A percentile compares a stretch with the other conserved stretches of the same genome.
Evolutionary conservation across 2,329 filamentous ascomycete genomes (phyloP).

Genomic region (Calycina marina): DNA sequence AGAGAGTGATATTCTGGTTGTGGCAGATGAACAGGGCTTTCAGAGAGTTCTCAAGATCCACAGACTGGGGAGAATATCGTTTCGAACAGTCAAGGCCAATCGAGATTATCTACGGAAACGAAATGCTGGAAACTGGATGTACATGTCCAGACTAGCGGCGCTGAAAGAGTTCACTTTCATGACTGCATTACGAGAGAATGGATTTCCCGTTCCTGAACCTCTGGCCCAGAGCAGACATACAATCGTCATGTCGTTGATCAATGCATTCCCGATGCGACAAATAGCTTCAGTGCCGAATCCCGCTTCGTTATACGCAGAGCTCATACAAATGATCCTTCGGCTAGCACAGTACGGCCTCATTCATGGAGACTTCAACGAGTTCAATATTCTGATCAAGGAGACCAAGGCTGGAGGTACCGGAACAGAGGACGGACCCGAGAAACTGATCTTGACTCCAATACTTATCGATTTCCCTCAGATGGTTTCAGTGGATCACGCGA

Average conservation of each 20-base stretch:
- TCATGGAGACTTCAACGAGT: slow-evolving; percentile 98
- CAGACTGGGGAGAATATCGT: slow-evolving; percentile 86
- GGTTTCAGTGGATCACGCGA: slow-evolving; percentile 85
- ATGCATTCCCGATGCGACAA: slow-evolving; percentile 83
- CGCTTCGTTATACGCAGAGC: slow-evolving; percentile 73
- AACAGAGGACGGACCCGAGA: slow-evolving; percentile 28
- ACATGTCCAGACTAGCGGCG: slow-evolving; percentile 82
- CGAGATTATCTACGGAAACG: slow-evolving; percentile 84
- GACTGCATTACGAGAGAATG: slow-evolving; percentile 68
- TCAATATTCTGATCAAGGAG: slow-evolving; percentile 93
- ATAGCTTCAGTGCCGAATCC: slow-evolving; percentile 74
- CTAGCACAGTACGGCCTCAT: slow-evolving; percentile 81
- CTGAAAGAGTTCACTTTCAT: slow-evolving; percentile 94
- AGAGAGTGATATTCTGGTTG: slow-evolving; percentile 92
- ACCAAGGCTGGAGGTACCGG: slow-evolving; percentile 25
- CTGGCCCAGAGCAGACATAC: slow-evolving; percentile 85
- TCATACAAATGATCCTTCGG: slow-evolving; percentile 73
- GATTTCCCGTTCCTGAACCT: slow-evolving; percentile 80
- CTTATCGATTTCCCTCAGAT: slow-evolving; percentile 98
- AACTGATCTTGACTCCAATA: slow-evolving; percentile 54
- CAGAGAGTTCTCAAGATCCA: slow-evolving; percentile 92
- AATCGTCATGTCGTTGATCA: slow-evolving; percentile 87
- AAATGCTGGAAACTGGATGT: slow-evolving; percentile 86
- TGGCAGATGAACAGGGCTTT: slow-evolving; percentile 62
- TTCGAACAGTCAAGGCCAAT: slow-evolving; percentile 91